Evolutionary conservation across 225 moss, liverwort and hornwort genomes (phyloP).

Genomic region (Pseudoscleropodium purum): DNA sequence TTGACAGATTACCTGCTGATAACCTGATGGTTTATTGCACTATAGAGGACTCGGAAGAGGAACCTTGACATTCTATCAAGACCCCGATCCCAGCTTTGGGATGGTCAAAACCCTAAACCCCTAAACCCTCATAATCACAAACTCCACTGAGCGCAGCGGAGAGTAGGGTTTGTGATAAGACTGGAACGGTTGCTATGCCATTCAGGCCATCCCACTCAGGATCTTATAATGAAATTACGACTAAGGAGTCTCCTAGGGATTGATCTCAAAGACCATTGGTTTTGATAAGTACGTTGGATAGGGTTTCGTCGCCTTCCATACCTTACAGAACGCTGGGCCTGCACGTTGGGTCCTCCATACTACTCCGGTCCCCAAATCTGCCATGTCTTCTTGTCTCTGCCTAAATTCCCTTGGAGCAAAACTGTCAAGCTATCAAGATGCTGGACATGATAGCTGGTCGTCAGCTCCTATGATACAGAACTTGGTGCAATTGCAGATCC

Average conservation of each 20-base stretch:
- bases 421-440: background rate
- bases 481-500: conserved; percentile 9
- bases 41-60: background rate
- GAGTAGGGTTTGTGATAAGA: background rate
- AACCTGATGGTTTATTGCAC: background rate
- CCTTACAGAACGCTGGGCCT: background rate
- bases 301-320: background rate
- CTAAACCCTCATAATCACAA: background rate
- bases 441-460: background rate
- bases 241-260: background rate
- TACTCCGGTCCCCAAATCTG: background rate
- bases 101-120: background rate
- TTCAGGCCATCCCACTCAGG: background rate
- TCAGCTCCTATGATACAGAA: background rate
- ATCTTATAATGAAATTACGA: background rate
- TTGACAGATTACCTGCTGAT: background rate
- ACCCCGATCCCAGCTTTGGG: background rate
- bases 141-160: background rate
- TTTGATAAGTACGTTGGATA: background rate
- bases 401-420: background rate
- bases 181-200: background rate
- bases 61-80: background rate
- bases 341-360: background rate
- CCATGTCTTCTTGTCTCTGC: background rate
- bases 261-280: background rate